Percentiles rank a stretch among this genome's conserved stretches.
phyloP scores from a whole-genome alignment of 257 asterid genomes.

The Penstemon barbatus region DNA sequence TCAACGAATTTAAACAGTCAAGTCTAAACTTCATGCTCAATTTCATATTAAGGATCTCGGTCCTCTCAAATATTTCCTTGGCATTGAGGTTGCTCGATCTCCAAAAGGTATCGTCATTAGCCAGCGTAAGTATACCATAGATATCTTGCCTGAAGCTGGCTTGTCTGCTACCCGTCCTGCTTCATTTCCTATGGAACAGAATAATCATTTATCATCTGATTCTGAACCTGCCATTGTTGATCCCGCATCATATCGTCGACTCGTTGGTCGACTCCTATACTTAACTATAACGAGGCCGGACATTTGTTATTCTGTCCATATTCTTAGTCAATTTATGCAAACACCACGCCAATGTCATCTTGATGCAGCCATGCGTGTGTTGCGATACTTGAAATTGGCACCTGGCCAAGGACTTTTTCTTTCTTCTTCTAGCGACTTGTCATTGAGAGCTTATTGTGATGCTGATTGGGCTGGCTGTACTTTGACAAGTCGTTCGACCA shows the following conservation, averaged over 20 bases:
- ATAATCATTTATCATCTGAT: too few relatives aligned
- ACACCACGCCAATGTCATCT: not conserved
- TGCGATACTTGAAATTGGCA: not conserved
- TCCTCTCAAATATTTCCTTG: too few relatives aligned
- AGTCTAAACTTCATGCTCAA: too few relatives aligned
- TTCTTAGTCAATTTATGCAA: constrained; percentile 10
- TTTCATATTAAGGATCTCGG: too few relatives aligned
- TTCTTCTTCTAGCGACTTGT: not conserved
- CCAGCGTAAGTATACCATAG: too few relatives aligned
- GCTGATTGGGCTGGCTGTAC: constrained; percentile 8
- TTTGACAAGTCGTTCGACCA: not conserved
- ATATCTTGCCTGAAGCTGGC: too few relatives aligned
- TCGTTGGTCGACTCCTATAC: not conserved
- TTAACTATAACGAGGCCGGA: not conserved
- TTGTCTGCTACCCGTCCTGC: too few relatives aligned
- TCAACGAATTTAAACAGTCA: too few relatives aligned
- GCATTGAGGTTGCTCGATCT: too few relatives aligned
- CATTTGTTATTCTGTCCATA: not conserved
- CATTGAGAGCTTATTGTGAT: not conserved
- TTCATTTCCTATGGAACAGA: too few relatives aligned
- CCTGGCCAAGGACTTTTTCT: constrained; percentile 1
- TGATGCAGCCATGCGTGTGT: not conserved
- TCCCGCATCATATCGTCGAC: not conserved
- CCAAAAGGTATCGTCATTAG: too few relatives aligned
- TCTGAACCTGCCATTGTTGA: not conserved